Base-by-base conservation (phyloP, 306 rosid genomes). In the Quercus robur region DNA sequence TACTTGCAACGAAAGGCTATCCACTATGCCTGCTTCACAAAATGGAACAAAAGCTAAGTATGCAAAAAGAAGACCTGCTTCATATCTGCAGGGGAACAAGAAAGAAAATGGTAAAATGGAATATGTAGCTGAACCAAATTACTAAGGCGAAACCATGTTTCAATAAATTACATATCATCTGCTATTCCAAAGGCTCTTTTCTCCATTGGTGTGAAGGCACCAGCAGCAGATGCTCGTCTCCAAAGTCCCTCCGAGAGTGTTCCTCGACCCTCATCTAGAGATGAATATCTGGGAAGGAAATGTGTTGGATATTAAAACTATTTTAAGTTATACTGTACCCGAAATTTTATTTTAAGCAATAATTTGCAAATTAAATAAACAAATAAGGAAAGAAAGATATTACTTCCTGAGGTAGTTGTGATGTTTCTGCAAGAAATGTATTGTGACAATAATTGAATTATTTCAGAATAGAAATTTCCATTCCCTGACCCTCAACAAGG, bases 121-220 rank as follows among this genome's bases (percentile, higher is more conserved):
- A 66, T 80, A 73, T 70, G 66, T 73, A 13, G 75, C 38, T 52
- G 62, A 86, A 70, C 59, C 56, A 62, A 89, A 72, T 73, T 77
- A 77, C 70, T 52, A 64, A 76, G 54, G 70, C 19, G 70, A 81
- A 59, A 33, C 84, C 51, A 70, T 83, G 75, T 75, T 81, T 62
- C 54, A 78, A 66, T 59, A 76, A 63, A 76, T 79, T 89, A 92
- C 98, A 94, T 92, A 87, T 94, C 98, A 86, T 92, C 98, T 66
- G 98, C 97, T 82, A 94, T 81, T 85, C 97, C 98, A 83, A 91
- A 94, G n/a, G 94, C 91, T 88, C 90, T 88, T 86, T 92, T 94
- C 61, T 94, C 98, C 89, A 91, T 68, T 46, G 77, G 80, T 2
- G 93, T 89, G 83, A 76, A 87, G 74, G 97, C 97, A 75, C 98